Base-by-base conservation (phyloP, 2,329 filamentous ascomycete genomes). In the Ceratocystis ficicola region DNA sequence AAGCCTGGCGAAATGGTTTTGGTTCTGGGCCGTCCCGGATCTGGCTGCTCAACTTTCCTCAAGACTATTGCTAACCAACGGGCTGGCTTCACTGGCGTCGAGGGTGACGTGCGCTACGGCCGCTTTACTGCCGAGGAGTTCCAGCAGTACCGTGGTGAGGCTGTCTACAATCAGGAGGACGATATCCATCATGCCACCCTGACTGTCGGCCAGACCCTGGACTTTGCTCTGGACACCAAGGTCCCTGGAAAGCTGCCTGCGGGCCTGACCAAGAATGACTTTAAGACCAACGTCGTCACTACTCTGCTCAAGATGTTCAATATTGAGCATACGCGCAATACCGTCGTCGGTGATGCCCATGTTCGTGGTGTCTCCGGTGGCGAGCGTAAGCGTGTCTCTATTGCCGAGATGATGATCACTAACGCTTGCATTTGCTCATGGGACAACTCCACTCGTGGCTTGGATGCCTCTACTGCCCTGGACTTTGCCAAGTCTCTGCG, bases 221-320 rank as follows among this genome's bases (percentile, higher is more conserved):
- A 83, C 0, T 96, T 96, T 72, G 91, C 91, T 0, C 77, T 95
- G 2, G 88, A 94, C 72, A 89, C 86, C 41, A 95, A 95, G 76
- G 86, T 89, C 15, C 90, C 92, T 5, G 86, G 87, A 17, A 91
- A 92, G 74, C 81, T 90, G 60, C 88, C 89, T 0, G 83, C 81
- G 3, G 89, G 89, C 25, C 81, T 94, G 70, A 85, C 83, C 48
- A 88, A 88, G 73, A 74, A 76, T 5, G 85, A 88, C 17, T 93
- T 93, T 78, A 92, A 92, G 77, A 80, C 88, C 62, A 84, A 85
- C 70, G 85, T 95, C 66, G 80, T 92, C 68, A 81, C 84, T 20
- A 83, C 87, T 71, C 79, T 96, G 67, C 79, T 96, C 63, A 90
- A 89, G 72, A 94, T 95, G 88, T 95, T 96, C 79, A 94, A 93